Conservation (phyloP, 2,329 filamentous ascomycete genomes). For the Xylaria digitata region DNA sequence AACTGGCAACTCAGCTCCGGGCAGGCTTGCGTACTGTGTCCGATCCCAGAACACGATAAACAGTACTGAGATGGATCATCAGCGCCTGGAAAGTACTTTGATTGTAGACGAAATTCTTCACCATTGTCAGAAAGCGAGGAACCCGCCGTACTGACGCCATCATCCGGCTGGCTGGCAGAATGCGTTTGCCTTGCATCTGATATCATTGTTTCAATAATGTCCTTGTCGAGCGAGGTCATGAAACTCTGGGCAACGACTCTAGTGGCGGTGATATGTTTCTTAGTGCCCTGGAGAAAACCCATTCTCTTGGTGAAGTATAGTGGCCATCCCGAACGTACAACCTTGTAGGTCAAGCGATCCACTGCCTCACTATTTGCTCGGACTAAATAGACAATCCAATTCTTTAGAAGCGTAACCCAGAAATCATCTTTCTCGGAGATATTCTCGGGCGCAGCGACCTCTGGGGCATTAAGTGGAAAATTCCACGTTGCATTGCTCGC, state of each 20-base stretch:
- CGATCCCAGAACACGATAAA: constrained; percentile 61
- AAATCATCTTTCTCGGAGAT: constrained; percentile 19
- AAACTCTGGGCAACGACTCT: constrained; percentile 34
- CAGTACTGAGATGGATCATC: constrained; percentile 59
- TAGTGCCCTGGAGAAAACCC: constrained; percentile 40
- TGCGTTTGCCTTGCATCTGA: constrained; percentile 25
- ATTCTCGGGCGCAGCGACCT: constrained; percentile 23
- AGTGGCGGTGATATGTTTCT: constrained; percentile 33
- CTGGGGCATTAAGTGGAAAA: constrained; percentile 31
- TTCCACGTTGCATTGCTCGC: constrained; percentile 38
- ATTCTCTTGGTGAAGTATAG: constrained; percentile 38
- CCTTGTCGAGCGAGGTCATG: constrained; percentile 30
- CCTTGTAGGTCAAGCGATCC: constrained; percentile 39
- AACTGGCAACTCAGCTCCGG: constrained; percentile 60
- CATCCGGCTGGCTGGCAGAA: not conserved
- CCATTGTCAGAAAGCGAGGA: constrained; percentile 29
- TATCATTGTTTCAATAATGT: constrained; percentile 36
- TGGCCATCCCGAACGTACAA: constrained; percentile 40
- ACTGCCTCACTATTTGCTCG: constrained; percentile 35
- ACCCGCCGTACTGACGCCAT: not conserved
- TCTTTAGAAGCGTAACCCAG: constrained; percentile 29
- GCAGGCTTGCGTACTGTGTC: constrained; percentile 61
- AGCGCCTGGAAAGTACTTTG: constrained; percentile 64
- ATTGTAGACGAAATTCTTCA: constrained; percentile 55
- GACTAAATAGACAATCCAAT: constrained; percentile 28